Base-by-base conservation (phyloP, 495 filamentous ascomycete species). In the Lasiosphaeria ovina region DNA sequence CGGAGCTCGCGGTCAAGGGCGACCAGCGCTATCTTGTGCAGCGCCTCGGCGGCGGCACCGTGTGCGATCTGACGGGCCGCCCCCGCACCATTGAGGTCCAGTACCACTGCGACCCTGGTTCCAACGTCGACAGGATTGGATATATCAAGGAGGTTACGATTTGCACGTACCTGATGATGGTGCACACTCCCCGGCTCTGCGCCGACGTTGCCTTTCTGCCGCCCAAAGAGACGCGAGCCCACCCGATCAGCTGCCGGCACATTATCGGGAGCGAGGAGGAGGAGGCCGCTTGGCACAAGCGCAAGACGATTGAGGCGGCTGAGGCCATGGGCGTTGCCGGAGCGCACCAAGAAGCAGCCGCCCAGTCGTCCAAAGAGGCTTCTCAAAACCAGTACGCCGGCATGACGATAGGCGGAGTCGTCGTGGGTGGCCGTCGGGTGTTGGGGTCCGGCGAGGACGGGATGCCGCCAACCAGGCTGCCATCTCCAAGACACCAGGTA, bases 91-190 rank as follows among this genome's bases (percentile, higher is more conserved):
- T 97, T 60, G 94, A 98, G 66, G 85, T 98, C 8, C 76, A 92
- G 77, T 98, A 93, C 71, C 94, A 98, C 74, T 98, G 94, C 77
- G 86, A 90, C 64, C 90, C 93, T 1, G 86, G 90, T 62, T 65
- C 77, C 11, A 85, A 81, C 6, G 77, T 82, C 17, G 93, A 97
- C 72, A 87, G 88, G 7, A 97, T 98, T 62, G 89, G 87, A 50
- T 92, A 89, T 83, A 95, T 98, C 76, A 98, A 98, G 69, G 94
- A 98, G 70, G 81, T 96, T 4, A 88, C 87, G 8, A 97, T 92
- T 8, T 98, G 94, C 75, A 87, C 90, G 31, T 98, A 98, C 64
- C 76, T 97, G 47, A 96, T 98, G 91, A 85, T 96, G 1, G 85
- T 98, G 54, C 89, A 97, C 69, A 98, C 94, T 0, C 91, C 94